phyloP scores from a whole-genome alignment of 1,139 yeast genomes.

The Candida sojae region DNA sequence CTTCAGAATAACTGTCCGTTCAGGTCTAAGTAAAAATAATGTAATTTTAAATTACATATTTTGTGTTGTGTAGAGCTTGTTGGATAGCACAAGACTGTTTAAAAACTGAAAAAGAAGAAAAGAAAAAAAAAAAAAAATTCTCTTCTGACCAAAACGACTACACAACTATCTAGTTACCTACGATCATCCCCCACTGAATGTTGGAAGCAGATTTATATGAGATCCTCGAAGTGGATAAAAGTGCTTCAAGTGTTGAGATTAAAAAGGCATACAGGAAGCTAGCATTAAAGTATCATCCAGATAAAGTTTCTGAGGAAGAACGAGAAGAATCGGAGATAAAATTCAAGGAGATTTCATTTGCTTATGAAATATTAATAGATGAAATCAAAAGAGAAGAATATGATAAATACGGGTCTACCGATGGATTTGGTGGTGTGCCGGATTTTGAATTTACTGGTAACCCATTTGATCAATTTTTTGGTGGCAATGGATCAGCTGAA shows the following conservation, averaged over 20 bases:
- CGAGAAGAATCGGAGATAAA: conserved; percentile 68
- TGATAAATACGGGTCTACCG: conserved; percentile 56
- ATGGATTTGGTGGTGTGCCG: conserved; percentile 12
- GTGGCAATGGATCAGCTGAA: conserved; percentile 30
- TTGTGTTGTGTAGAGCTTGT: no score
- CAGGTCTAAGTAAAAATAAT: no score
- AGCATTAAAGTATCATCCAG: conserved; percentile 79
- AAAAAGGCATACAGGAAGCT: conserved; percentile 75
- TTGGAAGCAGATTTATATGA: conserved; percentile 53
- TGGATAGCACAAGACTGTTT: no score
- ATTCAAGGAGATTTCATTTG: conserved; percentile 76
- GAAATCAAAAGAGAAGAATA: conserved; percentile 57
- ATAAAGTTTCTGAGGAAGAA: conserved; percentile 68
- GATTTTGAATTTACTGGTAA: conserved; percentile 28
- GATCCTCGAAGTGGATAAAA: conserved; percentile 62
- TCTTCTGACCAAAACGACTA: no score
- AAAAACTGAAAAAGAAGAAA: no score
- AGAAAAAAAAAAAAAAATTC: no score
- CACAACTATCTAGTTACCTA: no score
- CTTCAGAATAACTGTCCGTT: no score
- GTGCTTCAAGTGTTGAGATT: conserved; percentile 67
- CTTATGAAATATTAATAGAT: conserved; percentile 74
- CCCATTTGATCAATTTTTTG: conserved; percentile 46
- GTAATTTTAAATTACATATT: no score
- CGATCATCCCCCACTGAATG: neutral